Percentiles rank a stretch among this genome's conserved stretches.
phyloP scores from a whole-genome alignment of 1,284 basidiomycete species.

The Tylopilus orsonianus region DNA sequence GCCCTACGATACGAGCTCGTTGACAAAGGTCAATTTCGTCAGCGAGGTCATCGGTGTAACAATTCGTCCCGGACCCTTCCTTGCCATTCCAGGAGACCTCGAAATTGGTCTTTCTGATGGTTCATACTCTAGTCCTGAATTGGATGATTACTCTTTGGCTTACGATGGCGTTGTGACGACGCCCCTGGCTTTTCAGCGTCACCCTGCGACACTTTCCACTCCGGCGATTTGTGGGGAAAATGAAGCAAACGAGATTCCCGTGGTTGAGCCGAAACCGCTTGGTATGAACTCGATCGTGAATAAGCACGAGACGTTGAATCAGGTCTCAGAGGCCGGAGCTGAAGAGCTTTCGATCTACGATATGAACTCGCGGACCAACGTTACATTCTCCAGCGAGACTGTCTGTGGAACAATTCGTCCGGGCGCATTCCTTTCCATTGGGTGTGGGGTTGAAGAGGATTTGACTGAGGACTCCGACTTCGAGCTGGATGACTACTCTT shows the following conservation, averaged over 20 bases:
- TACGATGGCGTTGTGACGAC: too few relatives aligned
- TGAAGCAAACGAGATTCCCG: slow-evolving; percentile 10
- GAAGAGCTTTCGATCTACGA: slow-evolving; percentile 20
- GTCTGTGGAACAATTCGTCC: slow-evolving; percentile 17
- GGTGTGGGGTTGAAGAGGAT: too few relatives aligned
- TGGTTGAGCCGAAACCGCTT: background rate
- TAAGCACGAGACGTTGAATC: too few relatives aligned
- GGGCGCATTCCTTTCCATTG: slow-evolving; percentile 11
- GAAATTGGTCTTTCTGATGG: too few relatives aligned
- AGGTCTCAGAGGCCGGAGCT: background rate
- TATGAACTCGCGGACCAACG: slow-evolving; percentile 3
- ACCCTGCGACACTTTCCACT: slow-evolving; percentile 16
- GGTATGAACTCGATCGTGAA: slow-evolving; percentile 20
- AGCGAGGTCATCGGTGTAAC: slow-evolving; percentile 22
- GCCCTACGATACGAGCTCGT: slow-evolving; percentile 22
- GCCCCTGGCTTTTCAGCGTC: too few relatives aligned
- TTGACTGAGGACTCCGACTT: too few relatives aligned
- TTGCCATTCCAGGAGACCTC: slow-evolving; percentile 7
- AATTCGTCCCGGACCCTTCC: slow-evolving; percentile 7
- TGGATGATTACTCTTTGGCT: too few relatives aligned
- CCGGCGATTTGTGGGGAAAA: slow-evolving; percentile 26
- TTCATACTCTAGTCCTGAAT: too few relatives aligned
- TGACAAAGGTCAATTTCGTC: slow-evolving; percentile 9
- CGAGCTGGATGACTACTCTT: too few relatives aligned
- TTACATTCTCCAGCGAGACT: slow-evolving; percentile 16